Evolutionary conservation across 2,329 filamentous ascomycete genomes (phyloP), one percentile per base, ranked within the genome.

Genomic region (Waltergamsia citrina): DNA sequence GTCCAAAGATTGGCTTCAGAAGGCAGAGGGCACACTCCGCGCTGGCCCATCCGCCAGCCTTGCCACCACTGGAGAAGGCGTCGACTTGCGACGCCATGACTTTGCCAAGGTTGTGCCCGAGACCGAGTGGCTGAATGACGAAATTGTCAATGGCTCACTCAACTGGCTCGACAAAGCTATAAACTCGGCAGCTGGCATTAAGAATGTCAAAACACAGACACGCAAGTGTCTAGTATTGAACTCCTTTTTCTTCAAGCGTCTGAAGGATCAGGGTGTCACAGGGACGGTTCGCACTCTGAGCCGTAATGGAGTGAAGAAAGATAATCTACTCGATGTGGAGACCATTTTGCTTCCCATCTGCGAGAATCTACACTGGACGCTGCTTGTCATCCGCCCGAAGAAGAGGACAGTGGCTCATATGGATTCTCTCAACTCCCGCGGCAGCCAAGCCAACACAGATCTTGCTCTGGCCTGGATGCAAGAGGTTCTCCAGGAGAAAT

Each of bases 41-140:
- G 49, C 60, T 16, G 40, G 54, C 25, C 43, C 50, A 22, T 43
- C 50, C 12, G 48, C 47, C 6, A 54, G 52, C 32, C 52, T 74
- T 33, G 63, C 62, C 37, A 63, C 51, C 34, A 67, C 69, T 8
- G 54, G 58, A 6, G 69, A 71, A 40, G 67, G 69, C 2, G 61
- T 61, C 3, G 60, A 69, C 10, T 55, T 84, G 12, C 46, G 48
- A 20, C 50, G 48, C 6, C 70, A 74, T 34, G 80, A 85, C 48
- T 79, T 86, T 45, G 61, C 57, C n/a, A 79, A 69, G 30, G 56
- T 87, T 7, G 63, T 80, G 12, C 61, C 62, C 14, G 52, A 60
- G 7, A 63, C 56, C 1, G 64, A 63, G 19, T 90, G 83, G 83
- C 67, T 90, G 6, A 87, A 88, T 42, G 84, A 88, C 51, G 78